Base-by-base conservation (phyloP, 2,329 filamentous ascomycete genomes). In the Emmonsia crescens region DNA sequence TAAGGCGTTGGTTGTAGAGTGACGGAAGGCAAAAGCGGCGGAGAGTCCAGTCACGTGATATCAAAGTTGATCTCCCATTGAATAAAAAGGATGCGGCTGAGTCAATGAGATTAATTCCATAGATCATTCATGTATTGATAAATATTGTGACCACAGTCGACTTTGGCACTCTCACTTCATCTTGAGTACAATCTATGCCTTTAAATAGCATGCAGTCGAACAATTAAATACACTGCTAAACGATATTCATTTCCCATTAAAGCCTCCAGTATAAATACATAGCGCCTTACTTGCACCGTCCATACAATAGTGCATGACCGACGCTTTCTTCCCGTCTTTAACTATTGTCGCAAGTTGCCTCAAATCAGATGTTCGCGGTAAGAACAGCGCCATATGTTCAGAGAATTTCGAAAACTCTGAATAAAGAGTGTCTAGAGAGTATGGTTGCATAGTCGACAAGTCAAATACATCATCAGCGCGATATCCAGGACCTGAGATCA, bases 291-390 rank as follows among this genome's bases (percentile, higher is more conserved):
- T 96, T 6, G 89, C 89, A 14, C 91, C 91, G 68, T 89, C 82
- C 78, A 96, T 89, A 71, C 92, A 96, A 72, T 97, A 97, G 77
- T 99, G 94, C 57, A 89, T 84, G 31, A 93, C 86, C 52, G 88
- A 84, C 21, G 90, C 79, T 75, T 88, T 89, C 61, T 78, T 71
- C 2, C 74, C 77, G 5, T 76, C 73, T 2, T 75, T 70, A 1
- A 77, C 76, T 12, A 76, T 75, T 2, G 76, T 80, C 3, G 89
- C 89, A 64, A 96, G 80, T 74, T 96, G 91, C 58, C 85, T 82
- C 59, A 96, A 73, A 72, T 96, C 86, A 64, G 90, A 93, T 1
- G 88, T 94, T 63, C 95, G 82, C 0, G 95, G 94, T 21, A 99
- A 79, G 70, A 89, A 99, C 6, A 99, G 79, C 1, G 89, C 89